Evolutionary conservation across 345 rosid species (phyloP).

Genomic region (Jatropha curcas): DNA sequence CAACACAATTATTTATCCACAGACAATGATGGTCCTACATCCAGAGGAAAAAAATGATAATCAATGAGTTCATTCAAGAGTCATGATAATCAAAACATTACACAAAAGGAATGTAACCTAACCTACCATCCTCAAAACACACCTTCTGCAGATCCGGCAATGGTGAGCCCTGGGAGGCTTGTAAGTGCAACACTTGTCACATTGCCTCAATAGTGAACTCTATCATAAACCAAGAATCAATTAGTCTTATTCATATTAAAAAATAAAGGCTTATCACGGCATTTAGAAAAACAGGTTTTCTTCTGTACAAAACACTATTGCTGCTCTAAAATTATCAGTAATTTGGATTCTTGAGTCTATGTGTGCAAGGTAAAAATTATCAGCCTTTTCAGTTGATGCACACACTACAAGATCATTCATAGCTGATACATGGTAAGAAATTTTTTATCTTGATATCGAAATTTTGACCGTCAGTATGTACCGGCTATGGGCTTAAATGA

Average conservation of each 20-base stretch:
- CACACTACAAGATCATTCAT: neutral
- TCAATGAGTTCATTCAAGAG: neutral
- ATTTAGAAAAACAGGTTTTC: neutral
- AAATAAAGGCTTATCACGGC: neutral
- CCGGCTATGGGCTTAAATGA: neutral
- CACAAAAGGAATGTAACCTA: neutral
- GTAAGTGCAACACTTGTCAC: slow-evolving; percentile 24
- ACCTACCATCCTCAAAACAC: slow-evolving; percentile 37
- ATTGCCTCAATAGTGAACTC: slow-evolving; percentile 19
- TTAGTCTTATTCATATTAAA: neutral
- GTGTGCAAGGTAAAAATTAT: neutral
- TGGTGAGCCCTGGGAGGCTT: slow-evolving; percentile 40
- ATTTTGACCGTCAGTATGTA: neutral
- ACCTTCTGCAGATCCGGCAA: slow-evolving; percentile 28
- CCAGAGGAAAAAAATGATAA: neutral
- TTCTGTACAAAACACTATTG: neutral
- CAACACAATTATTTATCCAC: slow-evolving; percentile 37
- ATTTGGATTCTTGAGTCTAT: neutral
- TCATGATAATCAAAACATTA: neutral
- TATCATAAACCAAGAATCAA: slow-evolving; percentile 1
- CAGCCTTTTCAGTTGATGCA: neutral
- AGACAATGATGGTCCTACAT: slow-evolving; percentile 36
- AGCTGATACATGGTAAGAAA: neutral
- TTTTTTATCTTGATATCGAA: neutral
- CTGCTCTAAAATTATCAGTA: neutral